Percentiles rank a stretch among this genome's conserved stretches.
These are phyloP conservation scores for Candida khao-thaluensis DNA, from an alignment of 805 yeast species.

Conservation along the genomic window DNA sequence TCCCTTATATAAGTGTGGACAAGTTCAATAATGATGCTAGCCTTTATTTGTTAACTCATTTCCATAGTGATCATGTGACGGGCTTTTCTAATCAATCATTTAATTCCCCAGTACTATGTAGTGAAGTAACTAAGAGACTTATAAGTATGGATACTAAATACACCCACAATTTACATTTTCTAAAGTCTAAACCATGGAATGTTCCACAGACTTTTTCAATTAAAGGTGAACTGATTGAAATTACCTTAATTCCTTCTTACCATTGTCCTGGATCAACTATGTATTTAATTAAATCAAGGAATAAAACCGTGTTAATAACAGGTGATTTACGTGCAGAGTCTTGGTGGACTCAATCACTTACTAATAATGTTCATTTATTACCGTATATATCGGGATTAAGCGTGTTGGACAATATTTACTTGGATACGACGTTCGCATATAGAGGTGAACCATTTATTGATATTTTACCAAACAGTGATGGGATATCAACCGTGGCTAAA, in stretches of 20 bases:
- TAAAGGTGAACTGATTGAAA: constrained; percentile 19
- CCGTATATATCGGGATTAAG: constrained; percentile 40
- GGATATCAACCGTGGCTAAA: constrained; percentile 33
- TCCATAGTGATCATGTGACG: constrained; percentile 53
- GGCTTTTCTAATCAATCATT: constrained; percentile 45
- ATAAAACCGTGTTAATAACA: constrained; percentile 44
- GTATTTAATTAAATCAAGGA: constrained; percentile 44
- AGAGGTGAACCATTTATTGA: constrained; percentile 50
- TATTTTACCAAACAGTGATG: constrained; percentile 42
- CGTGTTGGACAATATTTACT: constrained; percentile 44
- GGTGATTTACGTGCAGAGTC: constrained; percentile 59
- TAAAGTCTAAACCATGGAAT: constrained; percentile 21
- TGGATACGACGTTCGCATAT: constrained; percentile 54
- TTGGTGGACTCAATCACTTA: constrained; percentile 45
- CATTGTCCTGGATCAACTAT: constrained; percentile 63
- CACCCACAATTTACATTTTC: constrained; percentile 18
- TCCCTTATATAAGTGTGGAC: constrained; percentile 47
- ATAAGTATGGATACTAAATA: constrained; percentile 20
- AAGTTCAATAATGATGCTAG: constrained; percentile 25
- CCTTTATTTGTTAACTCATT: constrained; percentile 46
- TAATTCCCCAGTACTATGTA: constrained; percentile 47
- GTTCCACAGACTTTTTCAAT: constrained; percentile 19
- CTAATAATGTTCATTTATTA: constrained; percentile 36
- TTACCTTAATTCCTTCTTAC: constrained; percentile 49
- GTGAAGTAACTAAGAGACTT: constrained; percentile 30